Percentiles rank a stretch among this genome's conserved stretches.
These are phyloP conservation scores for Teunomyces kruisii DNA, from an alignment of 805 yeast genomes.

Conservation along the genomic window DNA sequence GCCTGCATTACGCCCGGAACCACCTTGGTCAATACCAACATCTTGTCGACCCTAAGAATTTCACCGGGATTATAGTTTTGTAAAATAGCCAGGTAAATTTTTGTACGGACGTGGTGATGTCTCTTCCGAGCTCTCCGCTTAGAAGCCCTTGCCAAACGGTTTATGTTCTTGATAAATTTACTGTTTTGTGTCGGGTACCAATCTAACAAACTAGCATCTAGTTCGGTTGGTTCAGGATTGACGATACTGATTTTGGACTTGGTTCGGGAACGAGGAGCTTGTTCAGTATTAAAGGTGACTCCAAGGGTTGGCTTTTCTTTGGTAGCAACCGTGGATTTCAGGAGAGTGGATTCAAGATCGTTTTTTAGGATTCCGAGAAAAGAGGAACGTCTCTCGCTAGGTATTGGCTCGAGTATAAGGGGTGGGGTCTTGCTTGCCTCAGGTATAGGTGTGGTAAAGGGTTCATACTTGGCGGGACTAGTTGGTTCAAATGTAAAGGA, in stretches of 20 bases:
- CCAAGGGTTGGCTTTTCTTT: conserved; percentile 2
- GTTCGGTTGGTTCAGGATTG: conserved; percentile 23
- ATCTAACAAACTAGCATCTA: conserved; percentile 9
- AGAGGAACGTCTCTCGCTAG: neutral
- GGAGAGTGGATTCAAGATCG: neutral
- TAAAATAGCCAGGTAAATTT: conserved; percentile 22
- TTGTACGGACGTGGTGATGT: conserved; percentile 17
- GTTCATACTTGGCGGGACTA: neutral
- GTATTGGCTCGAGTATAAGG: neutral
- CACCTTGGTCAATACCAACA: conserved; percentile 63
- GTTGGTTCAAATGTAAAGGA: neutral
- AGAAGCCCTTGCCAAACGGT: conserved; percentile 22
- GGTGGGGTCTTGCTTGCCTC: neutral
- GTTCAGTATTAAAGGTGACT: neutral
- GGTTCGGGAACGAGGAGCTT: neutral
- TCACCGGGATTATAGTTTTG: conserved; percentile 52
- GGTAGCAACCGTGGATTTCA: neutral
- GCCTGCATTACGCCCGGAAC: conserved; percentile 17
- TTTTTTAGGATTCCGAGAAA: neutral
- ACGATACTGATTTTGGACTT: conserved; percentile 13
- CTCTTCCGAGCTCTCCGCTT: conserved; percentile 19
- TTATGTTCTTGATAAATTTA: conserved; percentile 19
- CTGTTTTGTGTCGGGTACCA: conserved; percentile 15
- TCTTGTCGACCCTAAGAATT: conserved; percentile 62
- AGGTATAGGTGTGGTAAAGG: neutral